These are phyloP conservation scores for Alternaria viburni DNA, from an alignment of 2,329 filamentous ascomycete species.

Conservation along the genomic window DNA sequence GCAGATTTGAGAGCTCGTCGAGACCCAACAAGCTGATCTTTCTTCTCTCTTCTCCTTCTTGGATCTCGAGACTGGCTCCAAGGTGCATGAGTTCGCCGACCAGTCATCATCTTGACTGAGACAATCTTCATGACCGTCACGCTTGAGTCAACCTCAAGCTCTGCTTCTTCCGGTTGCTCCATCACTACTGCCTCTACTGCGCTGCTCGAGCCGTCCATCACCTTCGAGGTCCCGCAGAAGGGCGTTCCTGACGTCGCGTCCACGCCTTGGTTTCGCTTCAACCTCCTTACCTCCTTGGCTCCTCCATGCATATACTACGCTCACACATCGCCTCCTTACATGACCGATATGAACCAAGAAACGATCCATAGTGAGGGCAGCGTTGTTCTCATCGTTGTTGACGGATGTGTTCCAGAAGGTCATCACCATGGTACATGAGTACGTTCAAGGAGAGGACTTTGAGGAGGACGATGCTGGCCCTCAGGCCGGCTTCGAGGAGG, in stretches of 20 bases:
- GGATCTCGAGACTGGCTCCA: conserved; percentile 95
- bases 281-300: not conserved
- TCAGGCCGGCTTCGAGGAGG: not conserved
- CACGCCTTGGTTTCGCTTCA: not conserved
- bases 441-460: not conserved
- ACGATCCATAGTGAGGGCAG: not conserved
- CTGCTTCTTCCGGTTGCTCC: not conserved
- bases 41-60: not conserved
- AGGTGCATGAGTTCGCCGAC: conserved; percentile 97
- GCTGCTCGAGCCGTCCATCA: not conserved
- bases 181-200: not conserved
- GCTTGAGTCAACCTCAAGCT: not conserved
- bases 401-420: not conserved
- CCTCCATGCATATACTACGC: not conserved
- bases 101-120: conserved; percentile 54
- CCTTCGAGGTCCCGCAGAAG: not conserved
- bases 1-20: conserved; percentile 87
- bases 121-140: not conserved
- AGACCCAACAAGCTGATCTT: conserved; percentile 54
- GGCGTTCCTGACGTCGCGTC: not conserved
- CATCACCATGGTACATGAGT: not conserved
- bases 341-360: not conserved
- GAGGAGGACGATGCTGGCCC: not conserved
- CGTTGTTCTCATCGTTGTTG: not conserved
- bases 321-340: not conserved